phyloP scores from a whole-genome alignment of 208 protist species.

The Porcisia deanei region DNA sequence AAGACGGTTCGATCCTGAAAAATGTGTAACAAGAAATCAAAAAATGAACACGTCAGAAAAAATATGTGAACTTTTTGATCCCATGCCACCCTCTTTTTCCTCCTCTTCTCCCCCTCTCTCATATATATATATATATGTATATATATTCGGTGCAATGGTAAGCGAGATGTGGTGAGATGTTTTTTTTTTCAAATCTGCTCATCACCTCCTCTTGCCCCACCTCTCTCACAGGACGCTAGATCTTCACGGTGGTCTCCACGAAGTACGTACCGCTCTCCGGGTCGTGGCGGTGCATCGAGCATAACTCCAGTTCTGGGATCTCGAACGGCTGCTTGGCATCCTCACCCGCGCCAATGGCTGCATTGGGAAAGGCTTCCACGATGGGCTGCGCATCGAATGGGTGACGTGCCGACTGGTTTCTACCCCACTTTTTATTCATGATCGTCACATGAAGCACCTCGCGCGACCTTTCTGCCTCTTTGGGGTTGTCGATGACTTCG shows the following conservation, averaged over 20 bases:
- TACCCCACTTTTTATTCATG: constrained; percentile 81
- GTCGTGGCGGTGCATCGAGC: constrained; percentile 20
- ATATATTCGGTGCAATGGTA: too few relatives aligned
- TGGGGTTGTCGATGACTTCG: constrained; percentile 54
- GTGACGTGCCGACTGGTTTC: constrained; percentile 8
- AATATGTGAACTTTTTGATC: too few relatives aligned
- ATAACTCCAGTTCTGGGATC: constrained; percentile 40
- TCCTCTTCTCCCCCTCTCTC: too few relatives aligned
- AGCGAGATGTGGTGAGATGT: too few relatives aligned
- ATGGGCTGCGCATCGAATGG: constrained; percentile 47
- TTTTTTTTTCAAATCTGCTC: neutral
- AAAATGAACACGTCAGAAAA: too few relatives aligned
- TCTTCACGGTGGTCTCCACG: constrained; percentile 31
- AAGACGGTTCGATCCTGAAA: too few relatives aligned
- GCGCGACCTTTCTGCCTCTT: constrained; percentile 31
- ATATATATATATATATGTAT: too few relatives aligned
- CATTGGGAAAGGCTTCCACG: constrained; percentile 28
- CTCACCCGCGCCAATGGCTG: constrained; percentile 24
- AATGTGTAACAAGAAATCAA: too few relatives aligned
- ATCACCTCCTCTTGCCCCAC: neutral
- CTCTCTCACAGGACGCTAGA: constrained; percentile 10
- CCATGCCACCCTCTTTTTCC: too few relatives aligned
- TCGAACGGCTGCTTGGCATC: constrained; percentile 25
- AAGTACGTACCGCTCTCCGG: constrained; percentile 30
- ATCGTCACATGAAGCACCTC: constrained; percentile 75